These are phyloP conservation scores for Penicillium sclerotiorum DNA, from an alignment of 2,329 filamentous ascomycete species.

Conservation along the genomic window DNA sequence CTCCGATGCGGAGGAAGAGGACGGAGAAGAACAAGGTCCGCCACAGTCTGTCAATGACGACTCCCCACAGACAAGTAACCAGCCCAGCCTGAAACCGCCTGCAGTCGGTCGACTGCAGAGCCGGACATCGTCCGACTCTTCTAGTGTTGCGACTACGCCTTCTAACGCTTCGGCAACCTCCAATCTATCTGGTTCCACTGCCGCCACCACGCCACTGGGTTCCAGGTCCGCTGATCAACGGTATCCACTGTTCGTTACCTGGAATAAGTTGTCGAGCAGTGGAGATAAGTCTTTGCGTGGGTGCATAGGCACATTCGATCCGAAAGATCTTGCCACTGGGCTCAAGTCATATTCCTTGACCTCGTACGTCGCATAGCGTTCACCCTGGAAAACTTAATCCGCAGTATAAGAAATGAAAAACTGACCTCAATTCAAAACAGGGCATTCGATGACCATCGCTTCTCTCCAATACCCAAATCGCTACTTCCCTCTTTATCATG, in stretches of 20 bases:
- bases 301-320: slow-evolving; percentile 93
- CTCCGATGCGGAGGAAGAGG: slow-evolving; percentile 33
- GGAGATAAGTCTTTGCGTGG: slow-evolving; percentile 75
- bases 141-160: slow-evolving; percentile 43
- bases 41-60: slow-evolving; percentile 32
- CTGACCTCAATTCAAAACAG: slow-evolving; percentile 40
- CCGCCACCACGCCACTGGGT: slow-evolving; percentile 44
- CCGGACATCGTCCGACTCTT: slow-evolving; percentile 41
- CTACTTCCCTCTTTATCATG: slow-evolving; percentile 53
- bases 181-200: slow-evolving; percentile 43
- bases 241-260: slow-evolving; percentile 88
- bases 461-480: slow-evolving; percentile 57
- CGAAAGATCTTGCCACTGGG: slow-evolving; percentile 71
- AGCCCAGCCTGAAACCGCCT: slow-evolving; percentile 32
- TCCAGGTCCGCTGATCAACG: slow-evolving; percentile 44
- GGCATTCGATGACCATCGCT: slow-evolving; percentile 66
- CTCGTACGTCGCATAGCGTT: slow-evolving; percentile 57
- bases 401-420: slow-evolving; percentile 1
- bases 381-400: not conserved
- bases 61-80: slow-evolving; percentile 15
- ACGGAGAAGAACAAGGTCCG: slow-evolving; percentile 22
- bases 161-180: slow-evolving; percentile 53
- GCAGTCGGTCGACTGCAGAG: slow-evolving; percentile 38
- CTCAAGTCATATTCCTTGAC: slow-evolving; percentile 80
- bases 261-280: slow-evolving; percentile 72